Base-by-base conservation (phyloP, 192 early-diverging fungal genomes). In the Gryganskiella cystojenkinii region DNA sequence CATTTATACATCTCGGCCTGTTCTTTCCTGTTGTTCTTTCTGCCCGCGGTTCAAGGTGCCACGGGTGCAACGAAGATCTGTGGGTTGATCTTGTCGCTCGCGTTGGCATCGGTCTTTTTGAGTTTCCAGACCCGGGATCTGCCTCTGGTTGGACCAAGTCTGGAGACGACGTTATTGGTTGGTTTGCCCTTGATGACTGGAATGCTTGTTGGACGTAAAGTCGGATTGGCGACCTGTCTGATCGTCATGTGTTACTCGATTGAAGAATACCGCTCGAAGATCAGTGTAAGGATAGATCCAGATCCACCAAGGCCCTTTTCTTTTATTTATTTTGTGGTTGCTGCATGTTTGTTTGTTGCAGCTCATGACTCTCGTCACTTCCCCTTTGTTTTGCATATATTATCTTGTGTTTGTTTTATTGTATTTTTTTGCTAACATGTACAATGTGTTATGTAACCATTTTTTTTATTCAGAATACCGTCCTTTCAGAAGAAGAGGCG, bases 141-240 rank as follows among this genome's bases (percentile, higher is more conserved):
- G 47, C 61, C 74, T 14, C 20, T 78, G n/a, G 27, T 78, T 6
- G 74, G 74, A 4, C 74, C 74, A 1, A 78, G 74, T 57, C 55
- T 78, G 1, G 74, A 78, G 47, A 53, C 74, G 3, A 69, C 61
- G 7, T 42, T 78, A 9, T 49, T 78, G 25, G 58, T 69, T 60
- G 61, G 60, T 2, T 31, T 78, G 1, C 74, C 74, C 3, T 17
- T 78, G 20, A 31, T 78, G 9, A 69, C 66, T 30, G 65, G 66
- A 14, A 68, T 78, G 66, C 51, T 78, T 14, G 67, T 78, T 15
- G 74, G 67, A 8, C 74, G 74, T 33, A 78, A 49, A 40, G 74
- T 64, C n/a, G 74, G 66, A 20, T 22, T 78, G 24, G 35, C 27
- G 14, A 69, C 74, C 2, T 68, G 64, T 27, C 15, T 78, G 8